A percentile compares a stretch with the other conserved stretches of the same genome.
phyloP scores from a whole-genome alignment of 768 basidiomycete genomes.

The Kwoniella europaea region DNA sequence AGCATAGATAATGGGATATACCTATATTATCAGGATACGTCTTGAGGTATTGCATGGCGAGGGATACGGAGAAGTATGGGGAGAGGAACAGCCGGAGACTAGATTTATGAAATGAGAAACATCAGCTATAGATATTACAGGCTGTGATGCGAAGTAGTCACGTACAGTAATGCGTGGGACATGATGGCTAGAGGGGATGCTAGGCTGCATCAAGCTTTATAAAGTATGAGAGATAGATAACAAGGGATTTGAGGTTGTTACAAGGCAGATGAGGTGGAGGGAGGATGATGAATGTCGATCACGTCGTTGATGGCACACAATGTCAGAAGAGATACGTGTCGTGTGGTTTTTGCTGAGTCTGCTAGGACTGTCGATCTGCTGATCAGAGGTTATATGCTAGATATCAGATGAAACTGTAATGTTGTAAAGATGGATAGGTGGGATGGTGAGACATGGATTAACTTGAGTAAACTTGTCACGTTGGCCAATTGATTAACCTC shows the following conservation, averaged over 20 bases:
- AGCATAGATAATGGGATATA: slow-evolving; percentile 61
- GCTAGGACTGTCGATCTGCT: too few species aligned
- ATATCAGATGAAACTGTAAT: too few species aligned
- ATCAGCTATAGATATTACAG: background rate
- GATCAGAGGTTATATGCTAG: too few species aligned
- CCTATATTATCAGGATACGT: slow-evolving; percentile 61
- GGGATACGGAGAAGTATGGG: slow-evolving; percentile 91
- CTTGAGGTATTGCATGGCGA: slow-evolving; percentile 79
- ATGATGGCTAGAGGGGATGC: slow-evolving; percentile 33
- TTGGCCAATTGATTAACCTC: background rate
- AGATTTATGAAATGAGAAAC: background rate
- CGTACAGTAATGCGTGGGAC: slow-evolving; percentile 57
- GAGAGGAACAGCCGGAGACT: slow-evolving; percentile 91
- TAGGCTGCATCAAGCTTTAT: slow-evolving; percentile 20
- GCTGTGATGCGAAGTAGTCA: background rate
- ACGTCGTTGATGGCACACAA: too few species aligned
- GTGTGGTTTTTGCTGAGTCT: too few species aligned
- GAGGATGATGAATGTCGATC: background rate
- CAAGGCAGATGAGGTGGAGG: background rate
- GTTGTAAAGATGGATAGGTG: background rate
- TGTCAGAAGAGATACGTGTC: too few species aligned
- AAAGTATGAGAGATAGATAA: background rate
- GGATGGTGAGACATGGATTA: background rate
- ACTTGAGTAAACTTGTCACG: too few species aligned
- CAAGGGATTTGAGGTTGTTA: background rate